Conservation (phyloP, 176 grass and related monocot genomes). For the Dactylis glomerata region DNA sequence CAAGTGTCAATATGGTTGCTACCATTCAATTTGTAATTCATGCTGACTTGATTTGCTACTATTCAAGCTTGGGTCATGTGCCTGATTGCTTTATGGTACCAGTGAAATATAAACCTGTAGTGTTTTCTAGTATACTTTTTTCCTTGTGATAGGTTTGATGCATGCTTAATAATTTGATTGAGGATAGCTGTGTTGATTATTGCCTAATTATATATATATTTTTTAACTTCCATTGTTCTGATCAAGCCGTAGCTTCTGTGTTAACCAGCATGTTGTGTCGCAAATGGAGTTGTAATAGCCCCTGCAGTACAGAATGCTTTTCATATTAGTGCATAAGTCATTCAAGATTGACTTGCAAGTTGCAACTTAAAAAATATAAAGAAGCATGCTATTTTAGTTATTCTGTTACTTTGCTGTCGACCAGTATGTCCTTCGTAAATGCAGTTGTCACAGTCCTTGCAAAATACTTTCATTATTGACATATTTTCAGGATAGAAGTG, state of each 20-base stretch:
- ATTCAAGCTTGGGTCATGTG: background rate
- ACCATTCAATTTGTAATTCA: constrained; percentile 8
- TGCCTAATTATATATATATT: background rate
- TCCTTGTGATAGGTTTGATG: background rate
- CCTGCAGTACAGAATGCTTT: background rate
- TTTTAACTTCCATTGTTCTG: constrained; percentile 18
- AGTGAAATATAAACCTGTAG: background rate
- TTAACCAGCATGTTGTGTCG: constrained; percentile 1
- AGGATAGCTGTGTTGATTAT: background rate
- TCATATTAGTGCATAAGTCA: background rate
- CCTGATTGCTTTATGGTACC: background rate
- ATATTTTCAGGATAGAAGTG: constrained; percentile 4
- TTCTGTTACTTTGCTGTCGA: background rate
- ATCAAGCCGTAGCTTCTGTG: background rate
- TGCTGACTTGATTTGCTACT: background rate
- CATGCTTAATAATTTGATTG: background rate
- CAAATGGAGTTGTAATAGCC: constrained; percentile 8
- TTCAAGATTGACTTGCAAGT: constrained; percentile 14
- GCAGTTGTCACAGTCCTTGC: background rate
- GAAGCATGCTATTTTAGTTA: constrained; percentile 15
- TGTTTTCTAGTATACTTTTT: background rate
- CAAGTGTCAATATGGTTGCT: constrained; percentile 7
- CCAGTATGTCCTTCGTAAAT: background rate
- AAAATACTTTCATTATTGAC: background rate
- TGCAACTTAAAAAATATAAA: background rate